phyloP scores from a whole-genome alignment of 2,329 filamentous ascomycete genomes.

The Leptographium wingfieldii region DNA sequence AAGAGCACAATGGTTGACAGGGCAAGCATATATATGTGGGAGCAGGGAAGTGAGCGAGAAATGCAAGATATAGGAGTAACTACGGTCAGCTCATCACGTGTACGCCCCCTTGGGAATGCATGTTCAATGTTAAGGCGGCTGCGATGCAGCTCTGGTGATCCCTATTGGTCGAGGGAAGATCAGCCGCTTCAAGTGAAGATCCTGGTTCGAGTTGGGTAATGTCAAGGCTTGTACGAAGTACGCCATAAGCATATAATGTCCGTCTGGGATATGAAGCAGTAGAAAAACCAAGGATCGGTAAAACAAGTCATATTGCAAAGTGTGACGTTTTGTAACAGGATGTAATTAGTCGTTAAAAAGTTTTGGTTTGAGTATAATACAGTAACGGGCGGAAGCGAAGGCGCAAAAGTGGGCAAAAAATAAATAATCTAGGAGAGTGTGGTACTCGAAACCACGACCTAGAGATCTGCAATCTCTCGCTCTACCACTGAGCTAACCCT shows the following conservation, averaged over 20 bases:
- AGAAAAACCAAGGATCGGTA: not conserved
- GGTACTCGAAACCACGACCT: constrained; percentile 9
- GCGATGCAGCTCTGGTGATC: not conserved
- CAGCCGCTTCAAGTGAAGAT: not conserved
- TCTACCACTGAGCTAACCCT: constrained; percentile 8
- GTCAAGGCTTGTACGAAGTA: not conserved
- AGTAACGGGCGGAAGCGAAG: not conserved
- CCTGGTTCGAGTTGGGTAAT: not conserved
- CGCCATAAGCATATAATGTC: too few species aligned
- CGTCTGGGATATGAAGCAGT: not conserved
- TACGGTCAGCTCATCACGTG: not conserved
- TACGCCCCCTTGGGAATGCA: not conserved
- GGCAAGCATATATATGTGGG: not conserved
- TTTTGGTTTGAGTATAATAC: not conserved
- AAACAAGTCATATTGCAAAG: not conserved
- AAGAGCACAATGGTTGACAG: not conserved
- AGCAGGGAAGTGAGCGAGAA: not conserved
- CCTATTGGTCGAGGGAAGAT: not conserved
- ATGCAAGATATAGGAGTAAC: not conserved
- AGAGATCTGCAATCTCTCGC: constrained; percentile 10
- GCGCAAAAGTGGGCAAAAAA: not conserved
- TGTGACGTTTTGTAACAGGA: not conserved
- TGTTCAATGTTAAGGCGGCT: not conserved
- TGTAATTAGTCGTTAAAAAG: too few species aligned
- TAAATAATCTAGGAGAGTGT: constrained; percentile 2